Evolutionary conservation across 192 early-diverging fungal species (phyloP).

Genomic region (Phlyctochytrium planicorne): DNA sequence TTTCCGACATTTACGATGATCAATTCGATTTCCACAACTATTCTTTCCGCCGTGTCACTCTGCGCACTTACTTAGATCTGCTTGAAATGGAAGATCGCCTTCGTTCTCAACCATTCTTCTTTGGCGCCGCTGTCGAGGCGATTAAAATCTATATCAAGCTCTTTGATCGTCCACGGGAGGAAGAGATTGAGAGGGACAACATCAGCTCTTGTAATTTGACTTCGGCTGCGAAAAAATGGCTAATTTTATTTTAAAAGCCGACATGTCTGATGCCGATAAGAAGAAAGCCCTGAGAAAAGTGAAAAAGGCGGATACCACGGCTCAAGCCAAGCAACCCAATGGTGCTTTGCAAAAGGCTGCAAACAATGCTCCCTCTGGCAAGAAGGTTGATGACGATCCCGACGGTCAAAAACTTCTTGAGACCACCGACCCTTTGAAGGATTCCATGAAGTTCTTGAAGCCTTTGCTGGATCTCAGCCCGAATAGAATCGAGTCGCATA

Average conservation of each 20-base stretch:
- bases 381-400: constrained; percentile 64
- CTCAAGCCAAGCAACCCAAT: constrained; percentile 36
- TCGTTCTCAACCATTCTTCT: constrained; percentile 67
- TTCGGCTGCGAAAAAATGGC: constrained; percentile 1
- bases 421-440: constrained; percentile 66
- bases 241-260: constrained; percentile 28
- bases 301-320: constrained; percentile 65
- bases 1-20: constrained; percentile 82
- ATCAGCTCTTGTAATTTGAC: background rate
- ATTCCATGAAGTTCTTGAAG: constrained; percentile 75
- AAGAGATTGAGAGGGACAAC: constrained; percentile 29
- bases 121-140: constrained; percentile 73
- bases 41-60: constrained; percentile 83
- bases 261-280: constrained; percentile 69
- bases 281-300: constrained; percentile 78
- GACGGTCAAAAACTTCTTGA: constrained; percentile 68
- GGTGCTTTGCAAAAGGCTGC: constrained; percentile 48
- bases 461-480: constrained; percentile 62
- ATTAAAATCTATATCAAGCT: constrained; percentile 57
- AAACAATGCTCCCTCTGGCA: constrained; percentile 19
- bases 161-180: constrained; percentile 56
- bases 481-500: constrained; percentile 56
- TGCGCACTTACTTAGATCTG: constrained; percentile 82
- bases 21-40: constrained; percentile 98
- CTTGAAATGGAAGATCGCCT: constrained; percentile 78